Evolutionary conservation across 2,329 filamentous ascomycete species (phyloP).

Genomic region (Teratosphaeria gauchensis): DNA sequence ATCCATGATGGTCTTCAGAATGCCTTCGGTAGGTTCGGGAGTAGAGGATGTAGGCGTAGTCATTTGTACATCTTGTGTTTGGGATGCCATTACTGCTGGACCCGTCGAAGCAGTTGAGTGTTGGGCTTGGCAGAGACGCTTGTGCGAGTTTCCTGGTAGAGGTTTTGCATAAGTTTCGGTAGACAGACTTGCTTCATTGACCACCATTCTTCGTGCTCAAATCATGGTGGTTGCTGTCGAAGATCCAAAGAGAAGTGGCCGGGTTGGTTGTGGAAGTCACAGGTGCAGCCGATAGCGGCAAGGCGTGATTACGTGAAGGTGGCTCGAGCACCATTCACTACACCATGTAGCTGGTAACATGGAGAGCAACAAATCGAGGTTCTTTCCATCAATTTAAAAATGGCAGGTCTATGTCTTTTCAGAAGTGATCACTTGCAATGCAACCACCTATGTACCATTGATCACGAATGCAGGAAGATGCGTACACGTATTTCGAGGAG

Average conservation of each 20-base stretch:
- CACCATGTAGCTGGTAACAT: no score
- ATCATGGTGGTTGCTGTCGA: neutral
- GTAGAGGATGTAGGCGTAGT: neutral
- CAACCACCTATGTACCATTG: no score
- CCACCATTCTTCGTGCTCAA: neutral
- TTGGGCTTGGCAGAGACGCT: neutral
- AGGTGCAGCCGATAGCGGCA: neutral
- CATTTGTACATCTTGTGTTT: neutral
- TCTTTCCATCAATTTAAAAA: no score
- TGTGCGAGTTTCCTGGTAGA: neutral
- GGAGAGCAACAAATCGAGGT: no score
- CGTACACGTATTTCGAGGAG: no score
- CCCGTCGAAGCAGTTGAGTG: neutral
- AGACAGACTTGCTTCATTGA: neutral
- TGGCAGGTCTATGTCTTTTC: no score
- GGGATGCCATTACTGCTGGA: neutral
- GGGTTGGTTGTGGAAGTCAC: neutral
- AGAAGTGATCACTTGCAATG: no score
- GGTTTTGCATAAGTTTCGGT: neutral
- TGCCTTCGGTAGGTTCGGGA: neutral
- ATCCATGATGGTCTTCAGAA: constrained; percentile 5
- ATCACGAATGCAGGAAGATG: no score
- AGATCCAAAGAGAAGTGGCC: neutral
- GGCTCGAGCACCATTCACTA: no score
- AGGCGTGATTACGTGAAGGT: neutral